Percentiles rank a stretch among this genome's conserved stretches.
These are phyloP conservation scores for Suillus discolor DNA, from an alignment of 768 basidiomycete species.

Conservation along the genomic window DNA sequence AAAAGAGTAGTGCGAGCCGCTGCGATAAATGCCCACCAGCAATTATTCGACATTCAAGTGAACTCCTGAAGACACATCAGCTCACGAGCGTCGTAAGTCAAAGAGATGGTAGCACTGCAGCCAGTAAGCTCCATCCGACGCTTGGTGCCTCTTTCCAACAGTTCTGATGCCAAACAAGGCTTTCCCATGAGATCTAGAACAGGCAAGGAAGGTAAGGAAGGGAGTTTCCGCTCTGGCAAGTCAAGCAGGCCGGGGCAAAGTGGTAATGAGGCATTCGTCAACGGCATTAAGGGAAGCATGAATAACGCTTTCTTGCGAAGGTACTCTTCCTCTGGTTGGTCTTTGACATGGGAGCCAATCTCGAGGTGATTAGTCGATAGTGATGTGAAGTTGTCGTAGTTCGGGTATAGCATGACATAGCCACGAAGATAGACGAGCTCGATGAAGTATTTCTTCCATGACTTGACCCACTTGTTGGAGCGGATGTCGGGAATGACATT, in stretches of 20 bases:
- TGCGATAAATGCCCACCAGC: neutral
- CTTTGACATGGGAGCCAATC: constrained; percentile 77
- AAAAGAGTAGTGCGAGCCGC: neutral
- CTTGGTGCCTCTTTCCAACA: constrained; percentile 37
- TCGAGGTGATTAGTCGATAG: constrained; percentile 92
- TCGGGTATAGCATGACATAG: constrained; percentile 89
- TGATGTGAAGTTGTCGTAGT: constrained; percentile 69
- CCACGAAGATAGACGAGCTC: constrained; percentile 81
- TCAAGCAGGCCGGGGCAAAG: constrained; percentile 47
- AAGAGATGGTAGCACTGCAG: constrained; percentile 9
- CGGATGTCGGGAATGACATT: constrained; percentile 73
- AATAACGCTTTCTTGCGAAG: constrained; percentile 65
- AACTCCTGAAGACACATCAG: constrained; percentile 21
- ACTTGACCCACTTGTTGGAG: constrained; percentile 78
- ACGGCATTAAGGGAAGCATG: constrained; percentile 67
- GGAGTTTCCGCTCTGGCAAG: constrained; percentile 56
- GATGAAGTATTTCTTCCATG: constrained; percentile 92
- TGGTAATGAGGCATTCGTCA: constrained; percentile 23
- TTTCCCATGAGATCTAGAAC: constrained; percentile 68
- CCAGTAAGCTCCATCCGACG: constrained; percentile 38
- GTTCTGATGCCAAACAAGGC: constrained; percentile 36
- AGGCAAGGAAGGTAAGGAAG: constrained; percentile 58
- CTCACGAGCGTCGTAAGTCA: constrained; percentile 26
- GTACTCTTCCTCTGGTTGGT: constrained; percentile 46
- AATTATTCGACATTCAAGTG: neutral